Percentiles rank a stretch among this genome's conserved stretches.
phyloP scores from a whole-genome alignment of 1,139 yeast genomes.

The Sugiyamaella japonica region DNA sequence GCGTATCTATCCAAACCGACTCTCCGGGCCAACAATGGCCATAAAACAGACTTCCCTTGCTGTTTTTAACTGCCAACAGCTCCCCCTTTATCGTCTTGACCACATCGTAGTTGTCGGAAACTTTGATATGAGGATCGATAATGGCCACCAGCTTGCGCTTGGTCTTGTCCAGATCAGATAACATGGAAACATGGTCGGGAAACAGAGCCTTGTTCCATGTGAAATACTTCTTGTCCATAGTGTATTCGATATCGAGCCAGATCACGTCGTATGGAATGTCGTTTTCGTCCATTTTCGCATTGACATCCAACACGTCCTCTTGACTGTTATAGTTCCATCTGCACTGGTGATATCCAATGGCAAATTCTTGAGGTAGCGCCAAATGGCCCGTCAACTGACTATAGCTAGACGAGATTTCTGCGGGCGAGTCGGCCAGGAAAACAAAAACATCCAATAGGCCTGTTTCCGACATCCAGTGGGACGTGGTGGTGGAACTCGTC shows the following conservation, averaged over 20 bases:
- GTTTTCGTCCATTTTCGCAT: slow-evolving; percentile 65
- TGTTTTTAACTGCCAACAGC: slow-evolving; percentile 46
- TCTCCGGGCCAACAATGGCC: slow-evolving; percentile 99
- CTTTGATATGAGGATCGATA: slow-evolving; percentile 88
- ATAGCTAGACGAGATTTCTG: slow-evolving; percentile 59
- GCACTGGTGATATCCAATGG: slow-evolving; percentile 93
- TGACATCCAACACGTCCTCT: slow-evolving; percentile 73
- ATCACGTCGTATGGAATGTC: slow-evolving; percentile 86
- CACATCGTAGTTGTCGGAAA: slow-evolving; percentile 55
- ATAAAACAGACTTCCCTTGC: slow-evolving; percentile 54
- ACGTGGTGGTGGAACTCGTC: slow-evolving; percentile 25
- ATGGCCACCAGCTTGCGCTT: slow-evolving; percentile 82
- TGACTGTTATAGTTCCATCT: slow-evolving; percentile 96
- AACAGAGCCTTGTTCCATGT: slow-evolving; percentile 82
- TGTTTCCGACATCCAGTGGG: slow-evolving; percentile 92
- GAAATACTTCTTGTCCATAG: slow-evolving; percentile 81
- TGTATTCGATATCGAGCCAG: slow-evolving; percentile 94
- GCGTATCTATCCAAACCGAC: slow-evolving; percentile 87
- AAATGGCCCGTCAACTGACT: slow-evolving; percentile 75
- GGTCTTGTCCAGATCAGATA: slow-evolving; percentile 60
- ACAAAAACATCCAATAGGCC: slow-evolving; percentile 79
- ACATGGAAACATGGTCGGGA: slow-evolving; percentile 71
- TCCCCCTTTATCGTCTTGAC: slow-evolving; percentile 53
- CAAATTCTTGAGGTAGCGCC: slow-evolving; percentile 71
- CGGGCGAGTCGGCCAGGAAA: slow-evolving; percentile 63